Conservation (phyloP, 2,329 filamentous ascomycete genomes). For the Emmonsiellopsis sp. region DNA sequence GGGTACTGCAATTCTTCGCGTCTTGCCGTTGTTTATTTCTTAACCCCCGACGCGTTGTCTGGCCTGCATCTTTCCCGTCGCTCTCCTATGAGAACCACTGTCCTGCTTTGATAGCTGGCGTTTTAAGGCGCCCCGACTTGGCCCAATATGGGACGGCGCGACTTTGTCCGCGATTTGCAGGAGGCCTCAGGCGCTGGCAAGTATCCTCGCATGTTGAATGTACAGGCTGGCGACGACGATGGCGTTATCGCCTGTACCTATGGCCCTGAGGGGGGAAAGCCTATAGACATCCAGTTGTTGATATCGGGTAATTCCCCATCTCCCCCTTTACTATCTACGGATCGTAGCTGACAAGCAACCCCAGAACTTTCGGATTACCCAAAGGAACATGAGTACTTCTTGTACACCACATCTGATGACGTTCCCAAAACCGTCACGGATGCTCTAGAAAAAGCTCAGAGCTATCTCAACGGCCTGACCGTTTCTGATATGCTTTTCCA, state of each 20-base stretch:
- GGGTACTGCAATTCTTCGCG: not conserved
- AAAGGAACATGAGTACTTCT: conserved; percentile 45
- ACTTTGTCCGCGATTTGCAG: conserved; percentile 53
- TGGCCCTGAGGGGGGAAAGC: conserved; percentile 17
- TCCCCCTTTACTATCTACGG: not conserved
- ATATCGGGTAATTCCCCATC: conserved; percentile 27
- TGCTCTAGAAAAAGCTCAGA: conserved; percentile 38
- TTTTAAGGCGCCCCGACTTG: not conserved
- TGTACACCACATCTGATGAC: conserved; percentile 42
- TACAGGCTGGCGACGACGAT: conserved; percentile 58
- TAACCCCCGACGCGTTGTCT: not conserved
- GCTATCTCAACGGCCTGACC: conserved; percentile 32
- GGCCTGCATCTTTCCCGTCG: not conserved
- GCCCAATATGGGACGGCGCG: conserved; percentile 52
- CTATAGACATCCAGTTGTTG: conserved; percentile 28
- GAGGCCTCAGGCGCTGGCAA: conserved; percentile 27
- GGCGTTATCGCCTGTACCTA: conserved; percentile 60
- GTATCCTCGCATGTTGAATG: conserved; percentile 41
- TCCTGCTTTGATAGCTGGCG: not conserved
- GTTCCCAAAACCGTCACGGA: conserved; percentile 18
- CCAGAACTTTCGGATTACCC: conserved; percentile 54
- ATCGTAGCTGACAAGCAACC: conserved; percentile 10
- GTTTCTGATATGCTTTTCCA: conserved; percentile 41
- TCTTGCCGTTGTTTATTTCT: not conserved
- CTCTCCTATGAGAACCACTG: no score